Evolutionary conservation across 129 eudicot genomes (phyloP), one percentile per base, ranked within the genome.

Genomic region (Ambrosia trifida): DNA sequence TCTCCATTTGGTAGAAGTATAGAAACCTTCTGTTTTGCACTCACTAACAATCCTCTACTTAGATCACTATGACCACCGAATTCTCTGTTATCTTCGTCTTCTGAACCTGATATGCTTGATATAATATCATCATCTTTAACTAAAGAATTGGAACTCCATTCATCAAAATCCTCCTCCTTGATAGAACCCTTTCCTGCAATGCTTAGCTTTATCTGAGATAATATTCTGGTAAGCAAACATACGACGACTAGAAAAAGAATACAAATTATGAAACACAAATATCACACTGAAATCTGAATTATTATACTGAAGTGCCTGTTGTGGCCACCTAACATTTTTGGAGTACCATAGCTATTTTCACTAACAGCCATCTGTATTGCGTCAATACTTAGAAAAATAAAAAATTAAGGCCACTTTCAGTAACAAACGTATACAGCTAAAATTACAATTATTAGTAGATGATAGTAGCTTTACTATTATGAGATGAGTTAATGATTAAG

Each of bases 41-140:
- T 72, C 72, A 49, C 78, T 16, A 43, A 66, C 52, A 67, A 47
- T 80, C 77, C 81, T 17, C 30, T 72, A 47, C 72, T 76, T 68
- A 62, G 18, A 68, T 44, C 81, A 66, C 49, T 64, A 13, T 16
- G 16, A 49, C 38, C 44, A 47, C 76, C 78, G 56, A 50, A 41
- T 53, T 59, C 80, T 61, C 59, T 76, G 41, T 84, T 81, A 53
- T 84, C 84, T 78, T 91, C 96, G 45, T 82, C 87, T 43, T 91
- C 96, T 35, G 96, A 91, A 67, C 87, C 93, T 14, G 93, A 88
- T 72, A 84, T 88, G 75, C 97, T 91, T 31, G 97, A 88, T 63
- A 80, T 78, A 36, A 82, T 79, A 36, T 88, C 93, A 72, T 78
- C 46, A 69, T 86, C 90, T 74, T 77, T 82, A 49, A 77, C 72